Conservation (phyloP, 371 early-diverging fungal species). For the Rhizopus microsporus region DNA sequence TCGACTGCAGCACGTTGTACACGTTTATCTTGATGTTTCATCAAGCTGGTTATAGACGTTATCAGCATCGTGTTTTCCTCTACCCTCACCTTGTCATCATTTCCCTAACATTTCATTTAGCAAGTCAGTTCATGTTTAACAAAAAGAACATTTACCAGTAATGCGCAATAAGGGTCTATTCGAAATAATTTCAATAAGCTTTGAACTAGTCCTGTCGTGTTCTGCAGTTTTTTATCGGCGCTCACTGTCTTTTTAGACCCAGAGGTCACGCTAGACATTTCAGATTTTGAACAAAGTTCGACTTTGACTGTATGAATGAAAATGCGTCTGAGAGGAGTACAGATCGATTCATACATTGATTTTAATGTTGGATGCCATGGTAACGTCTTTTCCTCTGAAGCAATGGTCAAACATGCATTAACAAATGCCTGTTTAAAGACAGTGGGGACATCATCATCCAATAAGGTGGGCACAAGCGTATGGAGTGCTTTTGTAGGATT, state of each 20-base stretch:
- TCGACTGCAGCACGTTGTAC: constrained; percentile 67
- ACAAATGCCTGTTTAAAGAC: constrained; percentile 72
- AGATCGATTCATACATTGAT: constrained; percentile 64
- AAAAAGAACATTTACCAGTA: constrained; percentile 18
- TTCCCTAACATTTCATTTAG: constrained; percentile 2
- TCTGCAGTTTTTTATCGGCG: neutral
- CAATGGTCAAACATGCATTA: constrained; percentile 68
- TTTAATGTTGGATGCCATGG: constrained; percentile 74
- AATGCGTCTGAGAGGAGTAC: constrained; percentile 62
- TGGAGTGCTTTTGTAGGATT: constrained; percentile 63
- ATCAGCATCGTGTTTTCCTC: constrained; percentile 65
- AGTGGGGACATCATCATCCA: constrained; percentile 61
- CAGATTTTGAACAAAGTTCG: constrained; percentile 19
- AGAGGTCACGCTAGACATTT: constrained; percentile 18
- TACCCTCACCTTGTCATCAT: constrained; percentile 19
- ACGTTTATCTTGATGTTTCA: constrained; percentile 54
- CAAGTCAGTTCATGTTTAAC: neutral
- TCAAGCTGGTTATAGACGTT: constrained; percentile 53
- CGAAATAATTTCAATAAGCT: constrained; percentile 28
- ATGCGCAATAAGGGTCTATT: constrained; percentile 27
- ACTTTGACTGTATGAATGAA: constrained; percentile 46
- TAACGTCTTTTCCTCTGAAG: constrained; percentile 60
- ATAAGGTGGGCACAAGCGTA: constrained; percentile 61
- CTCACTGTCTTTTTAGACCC: constrained; percentile 13
- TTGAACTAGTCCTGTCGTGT: constrained; percentile 17